These are phyloP conservation scores for Mycena metata DNA, from an alignment of 768 basidiomycete genomes.

Conservation along the genomic window DNA sequence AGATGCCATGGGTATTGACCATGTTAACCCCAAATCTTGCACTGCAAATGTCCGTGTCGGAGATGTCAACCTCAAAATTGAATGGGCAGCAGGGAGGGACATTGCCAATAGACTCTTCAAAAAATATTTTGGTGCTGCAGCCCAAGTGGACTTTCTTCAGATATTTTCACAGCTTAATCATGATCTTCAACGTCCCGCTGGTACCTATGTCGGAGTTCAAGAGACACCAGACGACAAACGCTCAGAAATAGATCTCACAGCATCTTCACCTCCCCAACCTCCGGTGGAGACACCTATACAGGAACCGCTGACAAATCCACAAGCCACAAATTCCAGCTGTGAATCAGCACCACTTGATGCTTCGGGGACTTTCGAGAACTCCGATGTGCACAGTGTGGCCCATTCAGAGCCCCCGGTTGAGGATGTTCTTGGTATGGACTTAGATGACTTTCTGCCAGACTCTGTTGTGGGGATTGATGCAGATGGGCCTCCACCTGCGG, in stretches of 20 bases:
- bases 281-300: too few relatives aligned
- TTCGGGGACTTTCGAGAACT: too few relatives aligned
- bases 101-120: not conserved
- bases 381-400: too few relatives aligned
- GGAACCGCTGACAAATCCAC: too few relatives aligned
- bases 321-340: too few relatives aligned
- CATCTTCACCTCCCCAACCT: too few relatives aligned
- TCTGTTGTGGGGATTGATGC: not conserved
- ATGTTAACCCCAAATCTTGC: constrained; percentile 9
- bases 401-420: too few relatives aligned
- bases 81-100: not conserved
- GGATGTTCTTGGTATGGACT: too few relatives aligned
- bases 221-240: too few relatives aligned
- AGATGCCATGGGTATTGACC: constrained; percentile 5
- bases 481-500: not conserved
- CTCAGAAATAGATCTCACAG: too few relatives aligned
- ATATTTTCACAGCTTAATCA: not conserved
- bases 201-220: not conserved
- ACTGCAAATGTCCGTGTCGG: not conserved
- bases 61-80: not conserved
- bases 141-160: not conserved
- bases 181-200: not conserved
- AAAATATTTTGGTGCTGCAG: not conserved
- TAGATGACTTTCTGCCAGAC: not conserved
- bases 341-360: too few relatives aligned